phyloP scores from a whole-genome alignment of 2,329 filamentous ascomycete species.

The Tolypocladium cylindrosporum region DNA sequence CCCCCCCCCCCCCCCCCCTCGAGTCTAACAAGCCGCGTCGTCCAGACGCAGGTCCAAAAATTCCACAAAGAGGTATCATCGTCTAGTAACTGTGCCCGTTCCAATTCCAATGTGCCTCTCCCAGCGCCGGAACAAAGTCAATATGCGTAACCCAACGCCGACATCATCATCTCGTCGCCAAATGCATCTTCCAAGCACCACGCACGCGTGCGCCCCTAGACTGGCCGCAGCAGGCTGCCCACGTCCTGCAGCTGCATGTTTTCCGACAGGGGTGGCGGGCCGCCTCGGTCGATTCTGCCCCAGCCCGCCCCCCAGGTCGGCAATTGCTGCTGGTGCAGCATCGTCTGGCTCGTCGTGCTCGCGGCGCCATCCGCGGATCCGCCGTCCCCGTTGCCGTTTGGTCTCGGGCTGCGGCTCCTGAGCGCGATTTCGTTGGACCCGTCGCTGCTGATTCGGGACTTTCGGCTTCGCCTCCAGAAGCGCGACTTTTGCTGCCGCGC shows the following conservation, averaged over 20 bases:
- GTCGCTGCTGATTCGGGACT: conserved; percentile 15
- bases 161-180: neutral
- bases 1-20: conserved; percentile 25
- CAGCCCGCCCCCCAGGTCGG: conserved; percentile 18
- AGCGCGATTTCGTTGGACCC: conserved; percentile 22
- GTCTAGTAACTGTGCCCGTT: neutral
- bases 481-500: conserved; percentile 12
- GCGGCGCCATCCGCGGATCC: neutral
- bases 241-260: conserved; percentile 22
- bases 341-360: conserved; percentile 1
- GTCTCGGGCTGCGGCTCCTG: conserved; percentile 13
- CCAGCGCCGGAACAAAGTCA: neutral
- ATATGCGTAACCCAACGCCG: neutral
- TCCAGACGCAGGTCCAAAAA: neutral
- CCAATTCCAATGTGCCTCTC: neutral
- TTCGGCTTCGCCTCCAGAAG: conserved; percentile 19
- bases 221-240: conserved; percentile 15
- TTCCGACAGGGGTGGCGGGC: conserved; percentile 8
- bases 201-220: neutral
- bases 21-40: neutral
- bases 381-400: neutral
- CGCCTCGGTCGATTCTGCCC: conserved; percentile 20
- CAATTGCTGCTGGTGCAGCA: conserved; percentile 5
- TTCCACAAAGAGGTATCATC: neutral
- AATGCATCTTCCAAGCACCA: neutral